phyloP scores from a whole-genome alignment of 2,329 filamentous ascomycete genomes.

The Phialocephala sp. region DNA sequence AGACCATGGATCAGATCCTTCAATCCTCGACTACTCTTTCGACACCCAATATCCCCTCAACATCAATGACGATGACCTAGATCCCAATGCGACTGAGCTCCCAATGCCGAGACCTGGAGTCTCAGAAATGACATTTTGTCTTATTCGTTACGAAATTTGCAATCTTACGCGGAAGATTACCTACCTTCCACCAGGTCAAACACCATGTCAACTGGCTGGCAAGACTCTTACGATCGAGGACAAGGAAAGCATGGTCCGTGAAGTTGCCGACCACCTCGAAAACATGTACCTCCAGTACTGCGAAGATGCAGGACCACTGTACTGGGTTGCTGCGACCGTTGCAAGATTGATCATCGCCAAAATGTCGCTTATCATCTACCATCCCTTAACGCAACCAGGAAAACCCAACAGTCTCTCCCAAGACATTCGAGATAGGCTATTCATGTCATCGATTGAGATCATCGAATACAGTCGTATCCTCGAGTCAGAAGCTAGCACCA shows the following conservation, averaged over 20 bases:
- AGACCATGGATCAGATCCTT: slow-evolving; percentile 67
- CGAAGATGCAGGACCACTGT: slow-evolving; percentile 50
- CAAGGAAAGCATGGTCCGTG: slow-evolving; percentile 41
- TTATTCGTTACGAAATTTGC: slow-evolving; percentile 46
- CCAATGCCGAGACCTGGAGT: slow-evolving; percentile 39
- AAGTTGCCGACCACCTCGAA: slow-evolving; percentile 41
- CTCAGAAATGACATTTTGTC: slow-evolving; percentile 47
- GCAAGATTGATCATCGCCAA: slow-evolving; percentile 48
- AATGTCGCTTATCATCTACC: slow-evolving; percentile 46
- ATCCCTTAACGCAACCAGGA: slow-evolving; percentile 41
- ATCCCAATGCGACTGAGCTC: slow-evolving; percentile 41
- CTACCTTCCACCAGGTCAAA: slow-evolving; percentile 35
- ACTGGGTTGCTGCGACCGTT: slow-evolving; percentile 55
- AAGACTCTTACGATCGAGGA: slow-evolving; percentile 37
- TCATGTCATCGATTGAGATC: slow-evolving; percentile 48
- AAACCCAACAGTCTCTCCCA: slow-evolving; percentile 41
- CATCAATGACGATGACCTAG: slow-evolving; percentile 55
- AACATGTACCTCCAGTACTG: slow-evolving; percentile 43
- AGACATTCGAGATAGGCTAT: slow-evolving; percentile 45
- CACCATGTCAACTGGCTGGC: slow-evolving; percentile 17
- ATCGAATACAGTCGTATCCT: slow-evolving; percentile 49
- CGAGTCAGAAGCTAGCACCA: slow-evolving; percentile 45
- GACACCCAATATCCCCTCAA: slow-evolving; percentile 61
- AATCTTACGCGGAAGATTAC: slow-evolving; percentile 34
- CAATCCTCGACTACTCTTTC: slow-evolving; percentile 61